Evolutionary conservation across 805 yeast species (phyloP), one percentile per base, ranked within the genome.

Genomic region (Nakazawaea peltata): DNA sequence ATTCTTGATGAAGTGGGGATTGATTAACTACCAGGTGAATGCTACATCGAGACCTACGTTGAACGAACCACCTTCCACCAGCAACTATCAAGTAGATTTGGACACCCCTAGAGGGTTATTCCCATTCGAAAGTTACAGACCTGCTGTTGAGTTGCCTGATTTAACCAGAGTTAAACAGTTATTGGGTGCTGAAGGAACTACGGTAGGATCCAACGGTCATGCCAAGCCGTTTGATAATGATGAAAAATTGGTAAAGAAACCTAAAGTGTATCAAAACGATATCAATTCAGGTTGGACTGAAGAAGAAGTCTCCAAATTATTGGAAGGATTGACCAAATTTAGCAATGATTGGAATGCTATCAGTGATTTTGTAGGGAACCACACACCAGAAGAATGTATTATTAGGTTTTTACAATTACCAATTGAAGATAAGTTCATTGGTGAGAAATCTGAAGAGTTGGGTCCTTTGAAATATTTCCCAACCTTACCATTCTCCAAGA

Each of bases 31-130:
- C 55, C 97, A 88, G 56, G 94, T 88, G 2, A 83, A 81, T 51
- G 84, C 88, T 1, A 82, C 75, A 43, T 65, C 77, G 36, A 71
- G 78, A 43, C 92, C 94, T 3, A 69, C 69, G 18, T 65, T 74
- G 34, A 67, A 79, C 13, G 83, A 77, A 38, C 81, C 85, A 30
- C 88, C 87, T 16, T 75, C 68, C 46, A 75, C 86, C 2, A 87
- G 86, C 8, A 84, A 80, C 45, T 86, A 77, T 60, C 71, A 77
- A 36, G 79, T 84, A 2, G 78, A 74, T 40, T 77, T 75, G 49
- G 97, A 88, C 55, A 83, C 95, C 0, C 97, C 97, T 32, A 68
- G 94, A 44, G 97, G 97, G 0, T 61, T 86, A 47, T 87, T 85
- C 53, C 97, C 97, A 14, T 88, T 86, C 59, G 88, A 86, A 53